Percentiles rank a stretch among this genome's conserved stretches.
phyloP scores from a whole-genome alignment of 83 land plant species.

The Diphasiastrum complanatum region DNA sequence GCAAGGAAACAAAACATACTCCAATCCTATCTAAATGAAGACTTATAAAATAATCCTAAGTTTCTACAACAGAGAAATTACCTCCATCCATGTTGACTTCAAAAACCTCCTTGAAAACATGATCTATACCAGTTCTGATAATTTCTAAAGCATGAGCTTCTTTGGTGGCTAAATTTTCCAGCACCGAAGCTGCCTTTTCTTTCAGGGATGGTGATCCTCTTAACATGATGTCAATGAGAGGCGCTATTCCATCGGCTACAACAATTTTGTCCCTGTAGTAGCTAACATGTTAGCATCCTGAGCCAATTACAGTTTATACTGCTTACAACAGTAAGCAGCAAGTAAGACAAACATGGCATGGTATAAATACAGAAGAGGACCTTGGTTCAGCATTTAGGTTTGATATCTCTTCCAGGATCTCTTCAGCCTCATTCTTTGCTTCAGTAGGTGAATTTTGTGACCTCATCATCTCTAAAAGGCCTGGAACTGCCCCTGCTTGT shows the following conservation, averaged over 20 bases:
- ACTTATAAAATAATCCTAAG: no score
- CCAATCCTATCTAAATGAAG: no score
- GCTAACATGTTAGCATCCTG: no score
- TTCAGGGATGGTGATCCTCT: slow-evolving; percentile 38
- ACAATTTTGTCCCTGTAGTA: slow-evolving; percentile 48
- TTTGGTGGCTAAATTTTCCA: slow-evolving; percentile 47
- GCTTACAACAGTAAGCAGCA: no score
- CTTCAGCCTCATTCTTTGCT: slow-evolving; percentile 37
- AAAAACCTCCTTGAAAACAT: slow-evolving; percentile 39
- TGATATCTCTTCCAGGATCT: slow-evolving; percentile 32
- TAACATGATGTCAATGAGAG: slow-evolving; percentile 49
- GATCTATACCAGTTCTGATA: slow-evolving; percentile 37
- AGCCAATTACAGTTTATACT: no score
- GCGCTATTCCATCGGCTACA: slow-evolving; percentile 33
- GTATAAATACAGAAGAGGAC: slow-evolving; percentile 12
- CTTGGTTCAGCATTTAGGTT: slow-evolving; percentile 30
- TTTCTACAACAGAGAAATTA: no score
- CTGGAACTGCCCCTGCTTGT: slow-evolving; percentile 40
- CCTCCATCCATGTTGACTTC: slow-evolving; percentile 35
- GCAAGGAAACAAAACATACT: no score
- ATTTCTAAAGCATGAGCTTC: slow-evolving; percentile 32
- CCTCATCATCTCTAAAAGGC: slow-evolving; percentile 38
- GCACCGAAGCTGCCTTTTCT: slow-evolving; percentile 58
- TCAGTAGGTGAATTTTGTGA: slow-evolving; percentile 25
- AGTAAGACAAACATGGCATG: no score